phyloP scores from a whole-genome alignment of 129 eudicot species.

The Lonicera japonica region DNA sequence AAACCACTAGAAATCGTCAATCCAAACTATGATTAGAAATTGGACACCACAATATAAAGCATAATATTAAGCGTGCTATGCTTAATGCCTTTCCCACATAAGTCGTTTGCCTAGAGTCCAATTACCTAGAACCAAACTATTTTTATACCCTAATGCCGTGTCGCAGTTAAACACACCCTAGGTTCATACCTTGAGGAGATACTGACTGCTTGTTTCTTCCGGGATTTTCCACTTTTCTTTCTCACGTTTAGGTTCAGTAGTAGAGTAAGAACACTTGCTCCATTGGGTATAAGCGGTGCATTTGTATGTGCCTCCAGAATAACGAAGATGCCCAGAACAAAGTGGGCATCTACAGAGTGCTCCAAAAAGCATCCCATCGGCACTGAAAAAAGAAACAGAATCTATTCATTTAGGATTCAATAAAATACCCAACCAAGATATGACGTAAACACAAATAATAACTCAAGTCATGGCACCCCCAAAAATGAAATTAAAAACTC shows the following conservation, averaged over 20 bases:
- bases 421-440: too few relatives aligned
- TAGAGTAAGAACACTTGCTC: constrained; percentile 83
- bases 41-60: neutral
- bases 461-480: too few relatives aligned
- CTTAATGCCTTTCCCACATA: too few relatives aligned
- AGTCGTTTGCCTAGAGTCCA: too few relatives aligned
- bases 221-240: constrained; percentile 92
- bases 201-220: constrained; percentile 55
- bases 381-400: constrained; percentile 39
- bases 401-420: too few relatives aligned
- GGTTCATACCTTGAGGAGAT: constrained; percentile 58
- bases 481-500: too few relatives aligned
- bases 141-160: too few relatives aligned
- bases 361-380: constrained; percentile 93
- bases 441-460: constrained; percentile 9
- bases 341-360: constrained; percentile 54
- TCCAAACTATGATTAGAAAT: constrained; percentile 1
- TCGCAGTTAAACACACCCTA: too few relatives aligned
- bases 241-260: constrained; percentile 58
- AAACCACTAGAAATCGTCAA: constrained; percentile 57
- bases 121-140: too few relatives aligned
- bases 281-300: constrained; percentile 77
- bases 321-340: constrained; percentile 65
- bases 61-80: neutral
- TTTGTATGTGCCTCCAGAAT: constrained; percentile 74